phyloP scores from a whole-genome alignment of 345 rosid species.

The Draba incana region DNA sequence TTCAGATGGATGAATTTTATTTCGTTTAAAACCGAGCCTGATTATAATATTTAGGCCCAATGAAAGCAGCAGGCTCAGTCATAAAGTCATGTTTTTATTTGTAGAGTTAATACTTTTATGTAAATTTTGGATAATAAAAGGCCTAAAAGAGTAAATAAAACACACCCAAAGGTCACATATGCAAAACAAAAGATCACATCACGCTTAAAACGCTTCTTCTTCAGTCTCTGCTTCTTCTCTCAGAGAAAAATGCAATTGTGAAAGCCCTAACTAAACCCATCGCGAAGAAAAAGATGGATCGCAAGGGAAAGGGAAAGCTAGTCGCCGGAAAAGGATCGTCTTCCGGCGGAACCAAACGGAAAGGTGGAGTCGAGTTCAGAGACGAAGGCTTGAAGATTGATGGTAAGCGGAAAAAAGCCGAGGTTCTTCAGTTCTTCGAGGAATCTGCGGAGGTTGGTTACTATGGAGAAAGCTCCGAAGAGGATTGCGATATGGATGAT shows the following conservation, averaged over 20 bases:
- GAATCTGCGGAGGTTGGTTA: constrained; percentile 56
- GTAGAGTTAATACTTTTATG: no score
- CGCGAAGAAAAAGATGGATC: constrained; percentile 32
- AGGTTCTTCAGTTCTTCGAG: constrained; percentile 68
- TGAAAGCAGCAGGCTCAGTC: no score
- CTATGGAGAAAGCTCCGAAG: constrained; percentile 49
- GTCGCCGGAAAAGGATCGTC: constrained; percentile 32
- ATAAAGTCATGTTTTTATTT: no score
- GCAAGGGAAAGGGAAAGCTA: constrained; percentile 47
- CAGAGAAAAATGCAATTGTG: constrained; percentile 8
- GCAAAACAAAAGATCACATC: no score
- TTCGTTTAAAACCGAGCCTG: no score
- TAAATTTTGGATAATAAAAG: no score
- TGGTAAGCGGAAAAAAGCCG: constrained; percentile 50
- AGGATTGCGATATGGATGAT: constrained; percentile 47
- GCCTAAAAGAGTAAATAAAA: neutral
- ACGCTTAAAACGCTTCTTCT: neutral
- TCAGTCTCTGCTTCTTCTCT: constrained; percentile 13
- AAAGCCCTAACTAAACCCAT: constrained; percentile 31
- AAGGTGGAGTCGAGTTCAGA: constrained; percentile 29
- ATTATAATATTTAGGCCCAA: no score
- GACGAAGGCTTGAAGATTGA: constrained; percentile 44
- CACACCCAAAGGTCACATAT: neutral
- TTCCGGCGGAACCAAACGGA: constrained; percentile 45
- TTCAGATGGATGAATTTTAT: no score